Base-by-base conservation (phyloP, 805 yeast species). In the Candida golubevii region DNA sequence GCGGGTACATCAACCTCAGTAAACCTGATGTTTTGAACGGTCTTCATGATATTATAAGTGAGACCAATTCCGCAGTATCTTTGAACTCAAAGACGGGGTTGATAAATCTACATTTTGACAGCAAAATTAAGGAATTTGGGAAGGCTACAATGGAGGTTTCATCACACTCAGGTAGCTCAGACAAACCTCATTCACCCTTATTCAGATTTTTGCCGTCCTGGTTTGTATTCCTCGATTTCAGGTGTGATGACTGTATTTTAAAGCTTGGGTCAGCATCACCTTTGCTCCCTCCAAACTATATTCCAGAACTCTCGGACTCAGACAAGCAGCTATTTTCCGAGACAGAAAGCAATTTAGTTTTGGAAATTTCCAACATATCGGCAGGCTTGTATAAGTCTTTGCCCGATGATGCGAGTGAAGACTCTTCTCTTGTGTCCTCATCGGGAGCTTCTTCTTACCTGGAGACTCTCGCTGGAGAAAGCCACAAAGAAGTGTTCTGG, bases 181-280 rank as follows among this genome's bases (percentile, higher is more conserved):
- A 11, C 32, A 12, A 29, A 10, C 11, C 11, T 11, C 11, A 4
- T 29, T 29, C 32, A 10, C 26, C 44, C 38, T 8, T 11, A 62
- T 65, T 65, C 47, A 42, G 42, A 8, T 36, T 54, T 18, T 48
- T 67, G 11, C 75, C 75, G 0, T 33, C 47, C 5, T 71, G 74
- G 74, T 42, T 71, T 11, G 46, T 63, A 2, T 62, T 59, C 10
- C 41, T 57, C 13, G 53, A 56, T 15, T 23, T 64, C 18, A 41
- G 41, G 7, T 27, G 61, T 12, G 39, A 45, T n/a, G 42, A 49
- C 6, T 33, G 56, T 23, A 49, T 49, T 8, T 33, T 71, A 5
- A 43, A 49, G 28, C 40, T 71, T 10, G 75, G 74, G 0, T 67
- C 75, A 2, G 53, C 73, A 15, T 69, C 74, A 7, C 64, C 70